A percentile compares a stretch with the other conserved stretches of the same genome.
phyloP scores from a whole-genome alignment of 164 flowering plant genomes.

The Stephania yunnanensis region DNA sequence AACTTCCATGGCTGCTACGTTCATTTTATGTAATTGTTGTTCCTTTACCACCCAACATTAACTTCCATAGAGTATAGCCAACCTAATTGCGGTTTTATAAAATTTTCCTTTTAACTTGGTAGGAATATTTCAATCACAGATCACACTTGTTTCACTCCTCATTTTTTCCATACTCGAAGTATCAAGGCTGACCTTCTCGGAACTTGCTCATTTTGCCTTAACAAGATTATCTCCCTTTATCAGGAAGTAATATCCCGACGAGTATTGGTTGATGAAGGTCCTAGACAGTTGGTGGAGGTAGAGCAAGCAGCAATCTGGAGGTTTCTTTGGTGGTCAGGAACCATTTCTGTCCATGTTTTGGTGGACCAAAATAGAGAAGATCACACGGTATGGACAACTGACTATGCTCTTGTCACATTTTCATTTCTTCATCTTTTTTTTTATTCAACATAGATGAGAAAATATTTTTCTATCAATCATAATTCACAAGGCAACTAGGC shows the following conservation, averaged over 20 bases:
- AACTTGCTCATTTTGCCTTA: slow-evolving; percentile 4
- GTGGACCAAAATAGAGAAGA: slow-evolving; percentile 90
- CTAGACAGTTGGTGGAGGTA: slow-evolving; percentile 82
- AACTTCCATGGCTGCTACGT: no score
- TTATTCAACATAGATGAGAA: background rate
- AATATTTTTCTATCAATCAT: background rate
- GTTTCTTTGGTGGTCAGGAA: slow-evolving; percentile 98
- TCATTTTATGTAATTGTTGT: no score
- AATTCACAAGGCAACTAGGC: background rate
- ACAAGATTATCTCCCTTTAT: slow-evolving; percentile 11
- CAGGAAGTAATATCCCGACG: slow-evolving; percentile 81
- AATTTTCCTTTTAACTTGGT: no score
- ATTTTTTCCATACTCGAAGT: no score
- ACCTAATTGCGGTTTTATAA: no score
- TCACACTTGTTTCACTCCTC: no score
- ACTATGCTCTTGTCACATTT: background rate
- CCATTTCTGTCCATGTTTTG: slow-evolving; percentile 80
- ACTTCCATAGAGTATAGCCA: no score
- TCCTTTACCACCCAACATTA: no score
- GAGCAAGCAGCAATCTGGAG: slow-evolving; percentile 96
- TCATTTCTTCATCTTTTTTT: no score
- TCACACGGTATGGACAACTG: slow-evolving; percentile 48
- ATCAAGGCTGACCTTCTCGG: background rate
- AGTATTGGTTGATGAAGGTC: slow-evolving; percentile 85
- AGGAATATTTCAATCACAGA: no score